A percentile compares a stretch with the other conserved stretches of the same genome.
Conservation (phyloP, 78 protist genomes). For the Dictyostelium capitatum region DNA sequence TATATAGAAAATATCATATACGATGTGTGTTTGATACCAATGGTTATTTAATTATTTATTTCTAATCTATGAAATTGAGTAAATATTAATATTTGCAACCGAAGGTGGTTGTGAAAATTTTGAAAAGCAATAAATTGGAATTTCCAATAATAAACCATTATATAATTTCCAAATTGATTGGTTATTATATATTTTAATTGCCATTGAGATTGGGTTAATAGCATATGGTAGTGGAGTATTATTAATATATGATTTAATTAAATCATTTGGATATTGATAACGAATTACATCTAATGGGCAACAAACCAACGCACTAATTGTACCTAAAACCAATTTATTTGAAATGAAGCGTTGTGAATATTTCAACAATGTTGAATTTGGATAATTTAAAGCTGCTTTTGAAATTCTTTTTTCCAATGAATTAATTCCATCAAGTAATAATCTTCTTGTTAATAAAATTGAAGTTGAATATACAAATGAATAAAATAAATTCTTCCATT, state of each 20-base stretch:
- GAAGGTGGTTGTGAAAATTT: no score
- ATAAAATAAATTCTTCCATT: background rate
- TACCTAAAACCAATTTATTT: background rate
- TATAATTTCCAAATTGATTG: background rate
- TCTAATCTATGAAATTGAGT: no score
- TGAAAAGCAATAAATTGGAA: background rate
- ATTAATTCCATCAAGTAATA: no score
- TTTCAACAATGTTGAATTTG: background rate
- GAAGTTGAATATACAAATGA: background rate
- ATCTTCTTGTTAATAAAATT: no score
- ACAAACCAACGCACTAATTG: background rate
- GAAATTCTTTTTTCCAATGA: no score
- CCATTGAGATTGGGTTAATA: background rate
- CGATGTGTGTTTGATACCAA: no score
- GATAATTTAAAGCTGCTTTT: background rate
- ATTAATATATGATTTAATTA: background rate
- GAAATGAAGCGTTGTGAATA: background rate
- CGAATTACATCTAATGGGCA: background rate
- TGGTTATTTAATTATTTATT: no score
- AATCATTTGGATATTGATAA: background rate
- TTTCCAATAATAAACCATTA: background rate
- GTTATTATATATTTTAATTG: background rate
- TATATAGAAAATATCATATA: no score
- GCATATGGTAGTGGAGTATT: background rate
- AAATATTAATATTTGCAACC: no score